phyloP scores from a whole-genome alignment of 768 basidiomycete genomes.

The Boletus fagicola region DNA sequence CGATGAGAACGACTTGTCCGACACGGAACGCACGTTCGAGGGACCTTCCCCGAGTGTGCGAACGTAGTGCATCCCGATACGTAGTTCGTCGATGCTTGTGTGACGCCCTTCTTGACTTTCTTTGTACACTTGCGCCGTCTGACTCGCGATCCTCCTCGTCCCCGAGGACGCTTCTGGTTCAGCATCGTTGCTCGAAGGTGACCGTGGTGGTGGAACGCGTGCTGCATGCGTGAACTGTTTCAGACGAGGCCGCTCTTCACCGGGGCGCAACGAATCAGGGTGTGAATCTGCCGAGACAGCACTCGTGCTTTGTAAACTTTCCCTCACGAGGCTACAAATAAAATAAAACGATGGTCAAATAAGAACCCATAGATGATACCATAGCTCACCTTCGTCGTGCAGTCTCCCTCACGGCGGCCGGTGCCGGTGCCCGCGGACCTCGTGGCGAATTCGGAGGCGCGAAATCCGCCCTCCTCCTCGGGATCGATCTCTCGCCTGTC shows the following conservation, averaged over 20 bases:
- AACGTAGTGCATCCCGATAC: slow-evolving; percentile 69
- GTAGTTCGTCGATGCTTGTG: slow-evolving; percentile 60
- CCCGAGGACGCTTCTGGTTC: slow-evolving; percentile 26
- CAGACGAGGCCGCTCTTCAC: slow-evolving; percentile 51
- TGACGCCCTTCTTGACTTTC: slow-evolving; percentile 34
- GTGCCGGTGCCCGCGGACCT: slow-evolving; percentile 30
- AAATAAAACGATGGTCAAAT: slow-evolving; percentile 25
- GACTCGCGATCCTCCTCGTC: slow-evolving; percentile 52
- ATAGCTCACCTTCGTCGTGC: slow-evolving; percentile 24
- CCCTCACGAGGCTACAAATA: slow-evolving; percentile 43
- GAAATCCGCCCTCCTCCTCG: slow-evolving; percentile 67
- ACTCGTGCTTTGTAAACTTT: slow-evolving; percentile 49
- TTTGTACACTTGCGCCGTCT: slow-evolving; percentile 60
- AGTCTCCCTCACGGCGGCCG: slow-evolving; percentile 23
- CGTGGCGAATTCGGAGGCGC: slow-evolving; percentile 52
- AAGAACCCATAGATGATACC: background rate
- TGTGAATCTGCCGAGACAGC: slow-evolving; percentile 36
- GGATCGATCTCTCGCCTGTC: slow-evolving; percentile 63
- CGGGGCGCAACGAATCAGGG: slow-evolving; percentile 31
- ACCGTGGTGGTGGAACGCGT: slow-evolving; percentile 62
- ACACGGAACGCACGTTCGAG: slow-evolving; percentile 31
- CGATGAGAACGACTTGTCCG: slow-evolving; percentile 55
- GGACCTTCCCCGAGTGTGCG: slow-evolving; percentile 61
- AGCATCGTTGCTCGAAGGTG: slow-evolving; percentile 30
- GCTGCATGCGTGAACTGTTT: slow-evolving; percentile 71